Percentiles rank a stretch among this genome's conserved stretches.
Evolutionary conservation across 2,329 filamentous ascomycete genomes (phyloP).

Genomic region (Colletotrichum sp.): DNA sequence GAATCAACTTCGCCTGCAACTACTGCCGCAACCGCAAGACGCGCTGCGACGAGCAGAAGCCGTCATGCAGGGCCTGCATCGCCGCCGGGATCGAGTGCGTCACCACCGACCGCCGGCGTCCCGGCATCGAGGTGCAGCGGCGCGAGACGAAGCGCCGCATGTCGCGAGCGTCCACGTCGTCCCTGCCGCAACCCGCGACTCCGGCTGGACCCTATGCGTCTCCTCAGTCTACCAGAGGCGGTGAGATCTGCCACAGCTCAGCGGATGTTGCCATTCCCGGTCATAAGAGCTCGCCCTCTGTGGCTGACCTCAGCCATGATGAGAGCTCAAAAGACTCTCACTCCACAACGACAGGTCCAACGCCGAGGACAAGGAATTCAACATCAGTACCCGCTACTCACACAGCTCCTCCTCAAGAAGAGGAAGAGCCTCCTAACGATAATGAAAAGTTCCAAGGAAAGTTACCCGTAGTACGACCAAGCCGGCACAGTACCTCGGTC

Average conservation of each 20-base stretch:
- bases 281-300: background rate
- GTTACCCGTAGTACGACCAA: slow-evolving; percentile 8
- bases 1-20: slow-evolving; percentile 27
- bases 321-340: background rate
- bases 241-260: background rate
- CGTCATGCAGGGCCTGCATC: slow-evolving; percentile 36
- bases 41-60: slow-evolving; percentile 31
- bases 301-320: background rate
- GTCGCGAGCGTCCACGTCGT: background rate
- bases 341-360: background rate
- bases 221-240: background rate
- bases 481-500: slow-evolving; percentile 10
- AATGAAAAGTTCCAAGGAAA: slow-evolving; percentile 9
- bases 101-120: slow-evolving; percentile 29
- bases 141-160: slow-evolving; percentile 8
- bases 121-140: slow-evolving; percentile 21
- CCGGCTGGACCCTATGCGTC: background rate
- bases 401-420: background rate
- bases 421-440: background rate
- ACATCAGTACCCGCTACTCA: background rate
- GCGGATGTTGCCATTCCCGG: background rate
- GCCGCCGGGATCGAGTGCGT: slow-evolving; percentile 28
- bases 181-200: background rate
- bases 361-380: background rate
- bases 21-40: slow-evolving; percentile 34